A percentile compares a stretch with the other conserved stretches of the same genome.
These are phyloP conservation scores for Cenococcum geophilum DNA, from an alignment of 495 filamentous ascomycete species.

Conservation along the genomic window DNA sequence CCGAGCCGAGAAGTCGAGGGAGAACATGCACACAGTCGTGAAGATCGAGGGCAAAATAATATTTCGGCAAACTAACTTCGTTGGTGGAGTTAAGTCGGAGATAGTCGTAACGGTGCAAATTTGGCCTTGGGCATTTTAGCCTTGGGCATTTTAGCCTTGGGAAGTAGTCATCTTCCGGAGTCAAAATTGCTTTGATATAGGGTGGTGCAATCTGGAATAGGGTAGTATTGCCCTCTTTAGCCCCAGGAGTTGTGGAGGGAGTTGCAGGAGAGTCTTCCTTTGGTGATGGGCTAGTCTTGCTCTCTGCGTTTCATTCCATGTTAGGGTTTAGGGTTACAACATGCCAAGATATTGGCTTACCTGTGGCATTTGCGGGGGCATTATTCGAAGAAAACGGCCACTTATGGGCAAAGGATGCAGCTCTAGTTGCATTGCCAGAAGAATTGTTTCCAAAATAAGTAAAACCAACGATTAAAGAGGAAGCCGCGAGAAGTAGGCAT, in stretches of 20 bases:
- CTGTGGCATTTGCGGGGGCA: neutral
- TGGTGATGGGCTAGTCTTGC: neutral
- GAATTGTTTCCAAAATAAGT: neutral
- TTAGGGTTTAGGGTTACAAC: neutral
- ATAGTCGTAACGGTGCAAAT: constrained; percentile 28
- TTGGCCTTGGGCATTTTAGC: constrained; percentile 24
- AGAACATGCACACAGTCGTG: constrained; percentile 41
- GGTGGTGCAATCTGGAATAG: constrained; percentile 21
- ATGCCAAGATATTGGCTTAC: neutral
- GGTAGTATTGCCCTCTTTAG: neutral
- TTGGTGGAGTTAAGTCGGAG: constrained; percentile 10
- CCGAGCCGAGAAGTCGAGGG: constrained; percentile 44
- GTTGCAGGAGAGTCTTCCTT: too few species aligned
- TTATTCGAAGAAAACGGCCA: neutral
- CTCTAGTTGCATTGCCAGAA: neutral
- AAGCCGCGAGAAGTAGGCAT: neutral
- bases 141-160: constrained; percentile 30
- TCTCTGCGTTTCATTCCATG: neutral
- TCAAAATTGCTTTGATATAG: constrained; percentile 35
- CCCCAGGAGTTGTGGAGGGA: neutral
- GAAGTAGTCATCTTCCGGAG: constrained; percentile 31
- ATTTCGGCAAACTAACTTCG: constrained; percentile 27
- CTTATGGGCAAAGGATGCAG: neutral
- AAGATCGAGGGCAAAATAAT: constrained; percentile 49
- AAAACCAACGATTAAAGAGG: neutral